Evolutionary conservation across 129 eudicot species (phyloP).

Genomic region (Chrysanthemum seticuspe): DNA sequence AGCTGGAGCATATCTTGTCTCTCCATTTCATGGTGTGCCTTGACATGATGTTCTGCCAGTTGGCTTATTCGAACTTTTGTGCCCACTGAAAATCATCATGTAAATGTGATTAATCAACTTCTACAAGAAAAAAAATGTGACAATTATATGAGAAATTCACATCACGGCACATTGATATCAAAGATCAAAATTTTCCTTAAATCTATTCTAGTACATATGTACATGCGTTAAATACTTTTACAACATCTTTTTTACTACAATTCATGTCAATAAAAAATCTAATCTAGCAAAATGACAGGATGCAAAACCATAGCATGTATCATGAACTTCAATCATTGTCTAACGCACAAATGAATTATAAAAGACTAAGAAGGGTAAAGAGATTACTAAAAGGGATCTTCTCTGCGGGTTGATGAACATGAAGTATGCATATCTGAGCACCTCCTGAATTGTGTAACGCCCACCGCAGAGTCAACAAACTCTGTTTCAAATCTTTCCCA

Average conservation of each 20-base stretch:
- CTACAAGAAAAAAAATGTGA: neutral
- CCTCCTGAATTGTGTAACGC: constrained; percentile 25
- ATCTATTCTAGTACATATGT: no score
- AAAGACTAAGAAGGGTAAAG: neutral
- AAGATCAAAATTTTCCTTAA: no score
- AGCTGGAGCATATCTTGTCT: constrained; percentile 60
- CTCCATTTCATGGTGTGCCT: constrained; percentile 52
- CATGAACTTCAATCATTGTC: no score
- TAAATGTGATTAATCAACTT: neutral
- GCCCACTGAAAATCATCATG: constrained; percentile 57
- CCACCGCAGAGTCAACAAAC: constrained; percentile 47
- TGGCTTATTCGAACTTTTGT: constrained; percentile 44
- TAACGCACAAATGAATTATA: neutral
- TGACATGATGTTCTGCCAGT: constrained; percentile 50
- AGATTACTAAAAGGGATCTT: constrained; percentile 7
- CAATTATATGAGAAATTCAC: neutral
- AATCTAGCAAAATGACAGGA: no score
- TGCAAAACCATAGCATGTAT: no score
- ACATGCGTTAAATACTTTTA: no score
- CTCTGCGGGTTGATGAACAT: constrained; percentile 15
- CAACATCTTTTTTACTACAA: no score
- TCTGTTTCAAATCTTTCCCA: constrained; percentile 61
- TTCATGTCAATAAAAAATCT: no score
- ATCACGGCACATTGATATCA: no score
- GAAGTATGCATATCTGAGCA: neutral